Evolutionary conservation across 345 rosid genomes (phyloP).

Genomic region (Eucalyptus cladocalyx): DNA sequence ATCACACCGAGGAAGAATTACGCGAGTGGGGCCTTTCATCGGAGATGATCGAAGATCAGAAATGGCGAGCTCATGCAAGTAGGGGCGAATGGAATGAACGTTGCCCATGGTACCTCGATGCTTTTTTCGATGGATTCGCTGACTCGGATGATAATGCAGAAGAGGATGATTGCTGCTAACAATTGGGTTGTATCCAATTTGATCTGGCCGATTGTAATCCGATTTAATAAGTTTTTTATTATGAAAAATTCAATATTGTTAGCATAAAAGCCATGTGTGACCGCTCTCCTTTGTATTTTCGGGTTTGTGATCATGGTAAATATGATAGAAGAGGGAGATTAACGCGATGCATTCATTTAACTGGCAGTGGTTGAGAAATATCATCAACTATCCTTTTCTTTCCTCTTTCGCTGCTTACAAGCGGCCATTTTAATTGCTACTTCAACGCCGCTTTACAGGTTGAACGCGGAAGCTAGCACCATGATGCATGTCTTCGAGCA

Average conservation of each 20-base stretch:
- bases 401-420: neutral
- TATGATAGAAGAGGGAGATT: neutral
- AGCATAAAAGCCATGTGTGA: neutral
- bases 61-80: conserved; percentile 48
- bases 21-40: conserved; percentile 69
- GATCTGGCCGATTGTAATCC: neutral
- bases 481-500: neutral
- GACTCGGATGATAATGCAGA: conserved; percentile 20
- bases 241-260: neutral
- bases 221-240: neutral
- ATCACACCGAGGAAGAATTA: conserved; percentile 77
- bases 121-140: conserved; percentile 39
- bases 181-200: neutral
- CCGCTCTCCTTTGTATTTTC: neutral
- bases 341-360: neutral
- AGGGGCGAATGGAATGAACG: conserved; percentile 66
- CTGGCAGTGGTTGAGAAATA: neutral
- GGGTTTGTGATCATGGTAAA: neutral
- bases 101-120: conserved; percentile 55
- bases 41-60: conserved; percentile 84
- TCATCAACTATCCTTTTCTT: neutral
- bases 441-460: neutral
- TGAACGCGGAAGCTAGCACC: neutral
- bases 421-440: neutral
- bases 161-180: neutral